Base-by-base conservation (phyloP, 1,284 basidiomycete genomes). In the Heimioporus retisporus region DNA sequence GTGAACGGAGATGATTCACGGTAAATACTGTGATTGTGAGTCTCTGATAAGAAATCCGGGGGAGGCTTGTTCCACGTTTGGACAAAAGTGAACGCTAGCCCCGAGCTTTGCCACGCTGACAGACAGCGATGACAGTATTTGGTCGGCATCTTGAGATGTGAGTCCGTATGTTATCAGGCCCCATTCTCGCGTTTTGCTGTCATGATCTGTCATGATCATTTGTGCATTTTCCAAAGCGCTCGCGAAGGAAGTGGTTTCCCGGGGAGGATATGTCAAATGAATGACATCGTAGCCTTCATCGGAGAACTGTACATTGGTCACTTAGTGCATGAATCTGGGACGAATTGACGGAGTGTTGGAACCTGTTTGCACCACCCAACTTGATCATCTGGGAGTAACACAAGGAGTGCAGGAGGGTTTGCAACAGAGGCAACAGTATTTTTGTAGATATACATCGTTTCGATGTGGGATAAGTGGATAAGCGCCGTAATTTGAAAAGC, bases 251-350 rank as follows among this genome's bases (percentile, higher is more conserved):
- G 69, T 66, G 31, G 62, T 19, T 28, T 66, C 61, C 40, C 71
- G 58, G 35, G 63, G 60, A 31, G 80, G 77, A 57, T 80, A 80
- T 15, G 68, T 57, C 31, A 84, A 65, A 28, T 83, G 81, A 31
- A 81, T 64, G 25, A 82, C 77, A 43, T 78, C 68, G 68, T 85
- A 84, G n/a, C 83, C 84, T 71, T 85, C 84, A 66, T 84, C 80
- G 31, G 83, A 73, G 66, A 82, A 79, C 82, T 85, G 40, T 46
- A 31, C 21, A 40, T 60, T 28, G 35, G 10, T 7, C 6, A 6
- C 4, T 35, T 35, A 35, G 35, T 10, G 35, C 35, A 35, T 35
- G 10, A 35, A 35, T 6, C 10, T 35, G 35, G 35, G 6, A 35
- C 5, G 35, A 35, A 8, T 35, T 35, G 35, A 35, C 10, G 35